phyloP scores from a whole-genome alignment of 73 alveolate species.

The Diophrys appendiculata region DNA sequence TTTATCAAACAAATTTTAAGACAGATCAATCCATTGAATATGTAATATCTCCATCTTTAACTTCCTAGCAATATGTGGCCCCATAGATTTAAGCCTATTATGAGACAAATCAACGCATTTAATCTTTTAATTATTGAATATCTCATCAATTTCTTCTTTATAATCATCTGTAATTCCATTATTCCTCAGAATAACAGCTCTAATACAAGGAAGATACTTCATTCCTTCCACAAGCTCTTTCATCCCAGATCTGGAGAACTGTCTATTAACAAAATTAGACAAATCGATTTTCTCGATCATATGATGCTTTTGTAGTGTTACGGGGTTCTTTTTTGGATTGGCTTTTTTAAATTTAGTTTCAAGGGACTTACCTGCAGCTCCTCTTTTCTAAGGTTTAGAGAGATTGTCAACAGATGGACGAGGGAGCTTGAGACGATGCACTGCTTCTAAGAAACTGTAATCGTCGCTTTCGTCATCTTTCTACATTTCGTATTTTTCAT shows the following conservation, averaged over 20 bases:
- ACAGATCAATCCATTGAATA: slow-evolving; percentile 46
- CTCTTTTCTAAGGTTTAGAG: slow-evolving; percentile 16
- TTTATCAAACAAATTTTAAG: slow-evolving; percentile 39
- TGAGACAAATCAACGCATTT: slow-evolving; percentile 41
- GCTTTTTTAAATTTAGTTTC: not conserved
- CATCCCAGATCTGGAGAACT: slow-evolving; percentile 45
- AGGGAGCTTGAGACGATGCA: slow-evolving; percentile 40
- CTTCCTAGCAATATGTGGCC: slow-evolving; percentile 48
- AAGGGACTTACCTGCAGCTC: slow-evolving; percentile 7
- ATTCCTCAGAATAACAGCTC: slow-evolving; percentile 31
- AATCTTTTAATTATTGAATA: slow-evolving; percentile 29
- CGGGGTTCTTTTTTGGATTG: slow-evolving; percentile 14
- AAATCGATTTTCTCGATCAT: slow-evolving; percentile 48
- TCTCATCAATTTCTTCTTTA: slow-evolving; percentile 46
- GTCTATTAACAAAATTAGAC: slow-evolving; percentile 26
- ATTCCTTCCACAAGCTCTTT: slow-evolving; percentile 53
- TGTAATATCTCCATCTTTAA: slow-evolving; percentile 36
- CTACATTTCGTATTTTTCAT: not conserved
- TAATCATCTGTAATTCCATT: slow-evolving; percentile 57
- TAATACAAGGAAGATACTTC: slow-evolving; percentile 40
- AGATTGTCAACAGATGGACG: slow-evolving; percentile 18
- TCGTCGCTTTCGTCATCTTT: not conserved
- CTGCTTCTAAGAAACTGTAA: slow-evolving; percentile 33
- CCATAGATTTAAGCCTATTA: slow-evolving; percentile 30
- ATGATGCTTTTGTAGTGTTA: slow-evolving; percentile 3